Conservation (phyloP, 2,329 filamentous ascomycete genomes). For the Periglandula ipomoeae region DNA sequence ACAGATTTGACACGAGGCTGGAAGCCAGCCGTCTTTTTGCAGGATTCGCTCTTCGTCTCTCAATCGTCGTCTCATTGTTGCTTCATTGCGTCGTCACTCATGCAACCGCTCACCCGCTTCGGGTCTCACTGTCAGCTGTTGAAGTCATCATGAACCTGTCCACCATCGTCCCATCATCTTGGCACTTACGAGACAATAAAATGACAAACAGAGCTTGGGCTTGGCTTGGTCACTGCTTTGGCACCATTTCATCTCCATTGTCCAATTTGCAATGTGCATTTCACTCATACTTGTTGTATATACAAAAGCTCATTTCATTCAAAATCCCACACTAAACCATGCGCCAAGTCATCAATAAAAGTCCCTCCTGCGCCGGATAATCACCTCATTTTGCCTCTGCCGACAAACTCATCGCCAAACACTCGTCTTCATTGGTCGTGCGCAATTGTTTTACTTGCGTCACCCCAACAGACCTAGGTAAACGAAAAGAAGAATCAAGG, state of each 20-base stretch:
- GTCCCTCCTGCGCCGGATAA: background rate
- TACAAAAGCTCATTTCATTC: background rate
- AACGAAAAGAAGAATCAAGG: background rate
- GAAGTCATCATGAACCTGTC: background rate
- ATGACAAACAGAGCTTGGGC: background rate
- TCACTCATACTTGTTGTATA: background rate
- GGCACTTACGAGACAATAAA: background rate
- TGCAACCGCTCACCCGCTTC: background rate
- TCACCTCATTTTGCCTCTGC: background rate
- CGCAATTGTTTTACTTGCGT: background rate
- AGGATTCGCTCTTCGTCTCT: background rate
- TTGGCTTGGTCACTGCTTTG: background rate
- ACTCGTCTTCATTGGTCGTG: background rate
- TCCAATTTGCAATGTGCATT: no score
- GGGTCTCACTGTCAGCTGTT: background rate
- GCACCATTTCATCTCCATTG: background rate
- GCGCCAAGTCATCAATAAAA: background rate
- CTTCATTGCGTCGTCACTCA: background rate
- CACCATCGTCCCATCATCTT: background rate
- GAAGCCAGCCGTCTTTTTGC: background rate
- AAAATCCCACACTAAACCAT: background rate
- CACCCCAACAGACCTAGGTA: no score
- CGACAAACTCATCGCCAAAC: background rate
- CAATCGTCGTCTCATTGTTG: background rate
- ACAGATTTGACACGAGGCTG: background rate